Conservation (phyloP, 257 asterid genomes). For the Nicotiana tomentosiformis region DNA sequence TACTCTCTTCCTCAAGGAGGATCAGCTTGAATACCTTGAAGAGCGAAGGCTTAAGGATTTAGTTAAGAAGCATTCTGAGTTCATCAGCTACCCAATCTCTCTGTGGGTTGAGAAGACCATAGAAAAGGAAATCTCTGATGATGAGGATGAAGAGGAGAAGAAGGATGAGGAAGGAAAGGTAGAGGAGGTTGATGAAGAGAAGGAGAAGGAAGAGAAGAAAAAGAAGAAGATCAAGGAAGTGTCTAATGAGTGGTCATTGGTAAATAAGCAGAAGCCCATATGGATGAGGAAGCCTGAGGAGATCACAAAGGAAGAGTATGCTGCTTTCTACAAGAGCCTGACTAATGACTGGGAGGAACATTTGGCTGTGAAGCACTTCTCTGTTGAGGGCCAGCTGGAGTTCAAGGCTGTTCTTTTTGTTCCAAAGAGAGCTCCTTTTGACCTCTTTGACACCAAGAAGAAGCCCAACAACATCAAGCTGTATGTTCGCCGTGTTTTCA, state of each 20-base stretch:
- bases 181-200: constrained; percentile 57
- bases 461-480: constrained; percentile 66
- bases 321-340: constrained; percentile 64
- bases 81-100: constrained; percentile 62
- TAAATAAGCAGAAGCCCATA: constrained; percentile 65
- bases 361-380: constrained; percentile 60
- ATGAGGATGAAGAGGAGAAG: constrained; percentile 62
- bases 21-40: constrained; percentile 68
- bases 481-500: constrained; percentile 55
- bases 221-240: constrained; percentile 65
- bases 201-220: constrained; percentile 53
- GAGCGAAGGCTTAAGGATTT: constrained; percentile 59
- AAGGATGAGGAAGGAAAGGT: constrained; percentile 59
- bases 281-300: constrained; percentile 76
- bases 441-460: constrained; percentile 53
- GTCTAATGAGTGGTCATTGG: constrained; percentile 61
- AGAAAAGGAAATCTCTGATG: constrained; percentile 62
- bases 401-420: constrained; percentile 58
- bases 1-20: constrained; percentile 51
- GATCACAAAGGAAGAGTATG: constrained; percentile 58
- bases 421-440: constrained; percentile 66
- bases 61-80: constrained; percentile 57
- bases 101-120: constrained; percentile 59
- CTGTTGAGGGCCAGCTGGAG: constrained; percentile 66
- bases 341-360: constrained; percentile 71